A percentile compares a stretch with the other conserved stretches of the same genome.
These are phyloP conservation scores for Volvox carteri DNA, from an alignment of 163 green algal genomes.

Conservation along the genomic window DNA sequence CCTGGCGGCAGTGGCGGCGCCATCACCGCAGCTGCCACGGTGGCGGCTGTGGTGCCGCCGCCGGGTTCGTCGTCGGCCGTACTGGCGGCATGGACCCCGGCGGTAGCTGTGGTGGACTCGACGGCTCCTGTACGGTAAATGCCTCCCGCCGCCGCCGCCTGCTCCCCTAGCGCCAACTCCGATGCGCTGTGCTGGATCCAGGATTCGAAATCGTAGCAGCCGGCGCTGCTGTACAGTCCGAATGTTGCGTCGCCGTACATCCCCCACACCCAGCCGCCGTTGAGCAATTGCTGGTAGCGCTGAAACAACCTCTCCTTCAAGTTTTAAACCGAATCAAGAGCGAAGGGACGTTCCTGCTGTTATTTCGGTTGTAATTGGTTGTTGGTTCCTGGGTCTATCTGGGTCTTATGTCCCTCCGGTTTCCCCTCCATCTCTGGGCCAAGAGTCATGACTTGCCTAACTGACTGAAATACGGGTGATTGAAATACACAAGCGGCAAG, in stretches of 20 bases:
- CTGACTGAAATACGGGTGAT: no score
- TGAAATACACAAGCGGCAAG: no score
- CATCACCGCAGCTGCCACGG: background rate
- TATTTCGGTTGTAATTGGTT: no score
- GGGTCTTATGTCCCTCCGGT: no score
- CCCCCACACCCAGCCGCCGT: background rate
- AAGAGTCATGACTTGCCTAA: no score
- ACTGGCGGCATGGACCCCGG: background rate
- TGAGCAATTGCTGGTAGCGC: background rate
- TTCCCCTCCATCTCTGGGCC: no score
- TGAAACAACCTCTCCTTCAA: conserved; percentile 12
- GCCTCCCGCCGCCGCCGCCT: background rate
- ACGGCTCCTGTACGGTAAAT: background rate
- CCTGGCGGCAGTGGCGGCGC: background rate
- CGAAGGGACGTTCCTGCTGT: no score
- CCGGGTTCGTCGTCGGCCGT: background rate
- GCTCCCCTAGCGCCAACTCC: background rate
- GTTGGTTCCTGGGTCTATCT: no score
- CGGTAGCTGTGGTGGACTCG: background rate
- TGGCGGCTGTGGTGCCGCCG: background rate
- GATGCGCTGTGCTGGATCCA: conserved; percentile 4
- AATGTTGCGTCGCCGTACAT: background rate
- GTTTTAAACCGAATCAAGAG: no score
- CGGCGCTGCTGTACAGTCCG: background rate
- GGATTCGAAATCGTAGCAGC: background rate